Evolutionary conservation across 148 eudicot genomes (phyloP).

Genomic region (Fagopyrum homotropicum): DNA sequence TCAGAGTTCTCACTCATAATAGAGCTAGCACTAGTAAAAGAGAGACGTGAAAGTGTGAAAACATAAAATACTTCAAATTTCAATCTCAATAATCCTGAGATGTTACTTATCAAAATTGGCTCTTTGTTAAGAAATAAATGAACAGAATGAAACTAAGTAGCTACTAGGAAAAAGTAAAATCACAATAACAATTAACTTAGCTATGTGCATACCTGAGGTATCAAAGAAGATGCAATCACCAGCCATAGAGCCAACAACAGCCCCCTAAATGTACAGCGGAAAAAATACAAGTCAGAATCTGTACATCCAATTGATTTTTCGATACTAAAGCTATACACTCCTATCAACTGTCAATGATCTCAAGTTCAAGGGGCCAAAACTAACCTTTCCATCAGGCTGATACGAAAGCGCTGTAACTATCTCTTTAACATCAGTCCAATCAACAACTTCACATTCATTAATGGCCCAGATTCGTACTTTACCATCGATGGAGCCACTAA

Average conservation of each 20-base stretch:
- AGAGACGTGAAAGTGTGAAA: background rate
- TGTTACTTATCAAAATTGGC: background rate
- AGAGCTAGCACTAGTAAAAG: background rate
- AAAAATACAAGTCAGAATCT: conserved; percentile 1
- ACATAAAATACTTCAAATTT: too few species aligned
- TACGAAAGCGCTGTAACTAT: conserved; percentile 82
- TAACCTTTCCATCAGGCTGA: conserved; percentile 81
- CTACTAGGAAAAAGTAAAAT: background rate
- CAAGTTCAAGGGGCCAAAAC: conserved; percentile 11
- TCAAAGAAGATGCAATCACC: conserved; percentile 40
- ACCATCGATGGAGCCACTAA: conserved; percentile 92
- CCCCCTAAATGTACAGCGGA: conserved; percentile 1
- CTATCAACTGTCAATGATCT: conserved; percentile 8
- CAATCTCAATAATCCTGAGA: background rate
- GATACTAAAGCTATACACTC: conserved; percentile 25
- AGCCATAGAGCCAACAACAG: conserved; percentile 28
- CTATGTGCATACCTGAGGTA: conserved; percentile 35
- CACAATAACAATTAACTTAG: conserved; percentile 1
- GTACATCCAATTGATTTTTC: background rate
- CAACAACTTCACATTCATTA: conserved; percentile 53
- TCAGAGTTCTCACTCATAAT: background rate
- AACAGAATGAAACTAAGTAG: background rate
- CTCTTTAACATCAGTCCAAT: conserved; percentile 74
- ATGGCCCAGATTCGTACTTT: conserved; percentile 86
- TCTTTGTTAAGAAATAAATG: too few species aligned